A percentile compares a stretch with the other conserved stretches of the same genome.
phyloP scores from a whole-genome alignment of 768 basidiomycete genomes.

The Agrocybe pediades region DNA sequence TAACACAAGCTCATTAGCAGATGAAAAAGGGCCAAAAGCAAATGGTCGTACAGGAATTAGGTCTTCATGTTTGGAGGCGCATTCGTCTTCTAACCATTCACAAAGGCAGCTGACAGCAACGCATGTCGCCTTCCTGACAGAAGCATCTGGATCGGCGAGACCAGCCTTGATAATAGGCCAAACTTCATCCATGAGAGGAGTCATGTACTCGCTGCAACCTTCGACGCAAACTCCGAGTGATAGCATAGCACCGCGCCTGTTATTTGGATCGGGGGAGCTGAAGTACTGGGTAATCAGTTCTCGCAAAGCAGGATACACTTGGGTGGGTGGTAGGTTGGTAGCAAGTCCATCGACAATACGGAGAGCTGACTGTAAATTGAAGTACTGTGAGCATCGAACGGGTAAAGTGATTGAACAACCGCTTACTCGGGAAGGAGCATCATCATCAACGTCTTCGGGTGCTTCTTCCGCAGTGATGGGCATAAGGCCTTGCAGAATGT shows the following conservation, averaged over 20 bases:
- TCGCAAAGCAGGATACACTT: slow-evolving; percentile 94
- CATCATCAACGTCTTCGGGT: slow-evolving; percentile 91
- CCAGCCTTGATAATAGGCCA: slow-evolving; percentile 95
- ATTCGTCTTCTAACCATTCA: slow-evolving; percentile 96
- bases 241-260: slow-evolving; percentile 92
- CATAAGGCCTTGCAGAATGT: slow-evolving; percentile 90
- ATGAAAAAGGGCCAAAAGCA: not conserved
- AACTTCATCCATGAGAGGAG: slow-evolving; percentile 85
- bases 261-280: slow-evolving; percentile 71
- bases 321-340: slow-evolving; percentile 88
- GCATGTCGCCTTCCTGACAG: slow-evolving; percentile 94
- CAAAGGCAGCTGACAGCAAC: slow-evolving; percentile 94
- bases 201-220: slow-evolving; percentile 98
- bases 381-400: not conserved
- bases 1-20: slow-evolving; percentile 27
- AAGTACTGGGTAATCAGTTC: slow-evolving; percentile 84
- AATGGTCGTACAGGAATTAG: slow-evolving; percentile 76
- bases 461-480: slow-evolving; percentile 93
- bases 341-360: slow-evolving; percentile 93
- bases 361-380: slow-evolving; percentile 73
- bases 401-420: not conserved
- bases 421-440: slow-evolving; percentile 86
- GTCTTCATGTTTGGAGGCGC: slow-evolving; percentile 75
- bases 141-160: slow-evolving; percentile 78
- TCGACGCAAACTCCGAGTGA: slow-evolving; percentile 95